Percentiles rank a stretch among this genome's conserved stretches.
Evolutionary conservation across 805 yeast species (phyloP).

Genomic region (Teunomyces gatunensis): DNA sequence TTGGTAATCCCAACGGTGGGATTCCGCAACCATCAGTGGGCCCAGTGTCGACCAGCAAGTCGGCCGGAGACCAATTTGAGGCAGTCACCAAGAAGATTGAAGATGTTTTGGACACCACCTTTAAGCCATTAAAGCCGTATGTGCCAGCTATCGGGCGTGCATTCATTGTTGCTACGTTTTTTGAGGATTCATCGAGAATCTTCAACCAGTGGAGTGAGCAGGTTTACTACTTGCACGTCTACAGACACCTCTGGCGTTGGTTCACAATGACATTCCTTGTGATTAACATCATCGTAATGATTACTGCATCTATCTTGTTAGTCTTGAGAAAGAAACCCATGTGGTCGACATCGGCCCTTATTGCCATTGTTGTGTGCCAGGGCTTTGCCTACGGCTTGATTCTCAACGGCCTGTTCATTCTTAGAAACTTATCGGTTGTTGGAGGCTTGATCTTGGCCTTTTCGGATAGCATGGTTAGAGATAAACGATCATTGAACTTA

Average conservation of each 20-base stretch:
- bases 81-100: constrained; percentile 53
- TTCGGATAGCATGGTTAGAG: constrained; percentile 80
- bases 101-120: constrained; percentile 48
- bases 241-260: constrained; percentile 75
- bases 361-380: constrained; percentile 73
- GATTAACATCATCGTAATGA: constrained; percentile 66
- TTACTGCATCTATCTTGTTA: constrained; percentile 66
- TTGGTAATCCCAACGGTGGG: constrained; percentile 16
- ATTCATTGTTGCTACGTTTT: constrained; percentile 88
- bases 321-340: constrained; percentile 66
- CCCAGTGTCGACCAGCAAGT: constrained; percentile 27
- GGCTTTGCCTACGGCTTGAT: constrained; percentile 86
- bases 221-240: constrained; percentile 75
- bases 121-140: constrained; percentile 59
- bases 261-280: constrained; percentile 71
- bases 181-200: constrained; percentile 85
- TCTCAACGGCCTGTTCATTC: constrained; percentile 74
- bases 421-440: constrained; percentile 83
- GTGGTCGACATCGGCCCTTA: constrained; percentile 66
- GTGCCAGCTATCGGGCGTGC: constrained; percentile 88
- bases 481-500: constrained; percentile 60
- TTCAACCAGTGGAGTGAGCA: constrained; percentile 89
- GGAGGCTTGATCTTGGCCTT: constrained; percentile 90
- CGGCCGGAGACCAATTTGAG: constrained; percentile 45
- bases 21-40: constrained; percentile 26